phyloP scores from a whole-genome alignment of 108 stramenopile genomes.

The Skeletonema menzelii region DNA sequence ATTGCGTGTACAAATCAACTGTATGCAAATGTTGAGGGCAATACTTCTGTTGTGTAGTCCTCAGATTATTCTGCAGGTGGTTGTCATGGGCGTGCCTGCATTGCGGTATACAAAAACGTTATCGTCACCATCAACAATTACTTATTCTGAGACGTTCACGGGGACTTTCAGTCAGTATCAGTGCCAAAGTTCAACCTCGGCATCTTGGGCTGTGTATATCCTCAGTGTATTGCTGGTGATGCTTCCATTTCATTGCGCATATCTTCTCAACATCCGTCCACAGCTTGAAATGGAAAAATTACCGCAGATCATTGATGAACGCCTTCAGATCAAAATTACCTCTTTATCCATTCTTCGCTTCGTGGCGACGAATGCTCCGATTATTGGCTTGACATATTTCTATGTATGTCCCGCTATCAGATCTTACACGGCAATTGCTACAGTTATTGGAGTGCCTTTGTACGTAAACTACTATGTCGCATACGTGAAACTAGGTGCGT shows the following conservation, averaged over 20 bases:
- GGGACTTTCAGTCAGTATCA: conserved; percentile 1
- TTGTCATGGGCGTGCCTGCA: conserved; percentile 13
- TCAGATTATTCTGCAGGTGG: conserved; percentile 19
- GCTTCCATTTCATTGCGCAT: conserved; percentile 17
- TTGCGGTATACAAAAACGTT: conserved; percentile 2
- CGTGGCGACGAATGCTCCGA: conserved; percentile 11
- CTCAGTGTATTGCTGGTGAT: conserved; percentile 11
- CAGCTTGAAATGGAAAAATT: conserved; percentile 23
- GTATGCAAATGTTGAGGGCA: conserved; percentile 13
- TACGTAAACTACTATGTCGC: conserved; percentile 18
- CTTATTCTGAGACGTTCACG: conserved; percentile 10
- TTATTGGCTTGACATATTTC: conserved; percentile 16
- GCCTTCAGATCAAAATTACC: background rate
- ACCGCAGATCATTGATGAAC: conserved; percentile 27
- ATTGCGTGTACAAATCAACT: conserved; percentile 14
- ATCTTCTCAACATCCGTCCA: conserved; percentile 30
- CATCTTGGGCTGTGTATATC: conserved; percentile 9
- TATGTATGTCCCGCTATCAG: conserved; percentile 9
- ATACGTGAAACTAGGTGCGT: conserved; percentile 12
- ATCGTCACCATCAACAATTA: background rate
- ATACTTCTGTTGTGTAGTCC: conserved; percentile 13
- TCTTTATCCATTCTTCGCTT: background rate
- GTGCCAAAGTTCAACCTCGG: conserved; percentile 11
- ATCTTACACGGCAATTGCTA: conserved; percentile 16
- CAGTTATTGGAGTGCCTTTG: conserved; percentile 14